Conservation (phyloP, 441 rosid genomes). For the Corymbia citriodora region DNA sequence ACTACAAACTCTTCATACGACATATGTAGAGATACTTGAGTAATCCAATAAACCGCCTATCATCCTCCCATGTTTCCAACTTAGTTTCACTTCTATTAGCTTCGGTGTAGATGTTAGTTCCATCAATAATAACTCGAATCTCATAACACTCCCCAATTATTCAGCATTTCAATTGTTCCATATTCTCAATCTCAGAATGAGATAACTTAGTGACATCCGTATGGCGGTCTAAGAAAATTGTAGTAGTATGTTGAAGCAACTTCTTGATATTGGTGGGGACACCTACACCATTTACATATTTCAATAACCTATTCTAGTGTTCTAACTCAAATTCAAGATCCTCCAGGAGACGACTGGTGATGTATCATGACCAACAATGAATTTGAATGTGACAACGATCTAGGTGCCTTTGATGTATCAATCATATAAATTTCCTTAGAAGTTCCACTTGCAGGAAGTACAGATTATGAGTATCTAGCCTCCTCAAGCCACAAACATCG, state of each 20-base stretch:
- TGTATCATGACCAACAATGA: conserved; percentile 9
- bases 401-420: not conserved
- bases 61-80: not conserved
- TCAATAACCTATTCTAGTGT: conserved; percentile 3
- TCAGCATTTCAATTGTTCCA: not conserved
- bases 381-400: not conserved
- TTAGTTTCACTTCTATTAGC: not conserved
- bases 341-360: conserved; percentile 1
- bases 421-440: not conserved
- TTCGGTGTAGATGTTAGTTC: not conserved
- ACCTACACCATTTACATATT: conserved; percentile 4
- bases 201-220: not conserved
- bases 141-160: not conserved
- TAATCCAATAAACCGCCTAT: not conserved
- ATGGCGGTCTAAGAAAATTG: not conserved
- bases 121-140: not conserved
- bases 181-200: not conserved
- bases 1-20: not conserved
- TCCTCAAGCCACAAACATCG: not conserved
- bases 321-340: conserved; percentile 3
- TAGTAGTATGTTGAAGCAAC: not conserved
- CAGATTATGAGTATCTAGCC: not conserved
- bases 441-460: not conserved
- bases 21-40: not conserved
- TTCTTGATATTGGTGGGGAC: not conserved